A percentile compares a stretch with the other conserved stretches of the same genome.
phyloP scores from a whole-genome alignment of 768 basidiomycete species.

The Fistulinella prunicolor region DNA sequence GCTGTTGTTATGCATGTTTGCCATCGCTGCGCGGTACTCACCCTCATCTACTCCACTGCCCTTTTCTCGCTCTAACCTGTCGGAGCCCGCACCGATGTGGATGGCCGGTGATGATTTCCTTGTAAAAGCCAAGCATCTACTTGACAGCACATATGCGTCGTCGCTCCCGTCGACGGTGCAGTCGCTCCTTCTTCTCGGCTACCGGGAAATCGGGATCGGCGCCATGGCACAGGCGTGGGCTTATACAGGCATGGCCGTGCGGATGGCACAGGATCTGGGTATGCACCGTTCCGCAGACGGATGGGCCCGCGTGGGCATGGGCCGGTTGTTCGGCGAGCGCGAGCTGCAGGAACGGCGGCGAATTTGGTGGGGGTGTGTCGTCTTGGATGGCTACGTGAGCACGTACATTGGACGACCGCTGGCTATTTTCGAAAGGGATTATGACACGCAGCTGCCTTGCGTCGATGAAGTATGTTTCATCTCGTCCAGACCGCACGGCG shows the following conservation, averaged over 20 bases:
- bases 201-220: conserved; percentile 84
- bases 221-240: conserved; percentile 89
- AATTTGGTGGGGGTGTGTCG: conserved; percentile 76
- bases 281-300: conserved; percentile 80
- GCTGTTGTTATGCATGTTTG: conserved; percentile 79
- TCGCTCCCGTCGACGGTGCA: conserved; percentile 75
- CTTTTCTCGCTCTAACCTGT: conserved; percentile 34
- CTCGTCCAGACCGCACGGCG: neutral
- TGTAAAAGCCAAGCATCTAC: conserved; percentile 59
- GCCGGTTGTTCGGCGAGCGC: conserved; percentile 52
- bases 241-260: conserved; percentile 81
- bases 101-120: conserved; percentile 73
- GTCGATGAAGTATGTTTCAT: conserved; percentile 48
- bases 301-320: conserved; percentile 62
- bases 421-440: conserved; percentile 72
- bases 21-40: conserved; percentile 75
- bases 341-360: conserved; percentile 69
- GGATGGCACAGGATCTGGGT: conserved; percentile 90
- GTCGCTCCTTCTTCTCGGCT: conserved; percentile 76
- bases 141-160: conserved; percentile 67
- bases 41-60: conserved; percentile 24
- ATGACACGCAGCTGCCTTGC: conserved; percentile 66
- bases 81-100: conserved; percentile 68
- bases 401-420: conserved; percentile 78
- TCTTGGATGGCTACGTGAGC: conserved; percentile 79